Evolutionary conservation across 164 flowering plant genomes (phyloP), one percentile per base, ranked within the genome.

Genomic region (Aristolochia californica): DNA sequence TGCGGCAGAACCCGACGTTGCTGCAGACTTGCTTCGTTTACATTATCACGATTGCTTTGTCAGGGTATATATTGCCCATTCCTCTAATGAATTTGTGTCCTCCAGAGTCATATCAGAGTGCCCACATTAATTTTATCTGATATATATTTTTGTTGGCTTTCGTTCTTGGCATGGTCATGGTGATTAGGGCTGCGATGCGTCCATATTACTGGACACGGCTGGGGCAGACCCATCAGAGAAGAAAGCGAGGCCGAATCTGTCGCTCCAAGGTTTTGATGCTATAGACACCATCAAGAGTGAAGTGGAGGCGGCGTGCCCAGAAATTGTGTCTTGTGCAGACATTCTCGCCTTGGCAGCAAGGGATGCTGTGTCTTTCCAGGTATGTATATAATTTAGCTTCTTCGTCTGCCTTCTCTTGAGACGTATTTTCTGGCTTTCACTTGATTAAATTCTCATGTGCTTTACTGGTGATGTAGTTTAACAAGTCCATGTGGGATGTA

Each of bases 1-100:
- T 28, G 55, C 26, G 23, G 43, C 43, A 7, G 45, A 62, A 52
- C 66, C 69, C 45, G 53, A 24, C 34, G 20, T 67, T 26, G 59
- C 60, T 26, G 58, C 67, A 20, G 57, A 59, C 27, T 34, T 66
- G 40, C 62, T 70, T 14, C 55, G 74, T 44, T 4, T 70, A 43
- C 67, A 66, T 16, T 66, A 47, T 43, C 74, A 70, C 25, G 70
- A 70, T 25, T 70, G 74, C 60, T 70, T 70, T 26, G 74, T 70
- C 17, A 51, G 67, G 63, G 73, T 70, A 61, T 5, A 53, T 34
- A 7, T 15, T n/a, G n/a, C n/a, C n/a, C n/a, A n/a, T n/a, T n/a
- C n/a, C n/a, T n/a, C n/a, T n/a, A n/a, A n/a, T n/a, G n/a, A n/a
- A n/a, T n/a, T n/a, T n/a, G n/a, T n/a, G n/a, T n/a, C n/a, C n/a